Percentiles rank a stretch among this genome's conserved stretches.
Conservation (phyloP, 2,329 filamentous ascomycete genomes). For the Exophiala mesophila region DNA sequence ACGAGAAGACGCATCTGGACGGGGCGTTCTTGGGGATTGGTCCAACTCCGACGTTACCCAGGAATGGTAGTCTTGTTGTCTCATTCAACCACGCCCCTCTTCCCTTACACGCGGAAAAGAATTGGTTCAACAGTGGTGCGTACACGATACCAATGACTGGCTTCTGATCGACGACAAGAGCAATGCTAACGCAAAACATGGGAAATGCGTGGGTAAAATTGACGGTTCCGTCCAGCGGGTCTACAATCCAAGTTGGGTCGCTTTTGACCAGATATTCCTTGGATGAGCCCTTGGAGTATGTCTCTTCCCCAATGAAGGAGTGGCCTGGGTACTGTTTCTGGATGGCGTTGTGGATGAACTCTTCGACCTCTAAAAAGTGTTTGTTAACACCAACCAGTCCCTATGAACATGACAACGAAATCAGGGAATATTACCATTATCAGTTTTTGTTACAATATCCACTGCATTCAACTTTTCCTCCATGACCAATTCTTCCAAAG, state of each 20-base stretch:
- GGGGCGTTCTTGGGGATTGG: conserved; percentile 62
- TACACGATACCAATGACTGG: conserved; percentile 68
- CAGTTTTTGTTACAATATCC: conserved; percentile 72
- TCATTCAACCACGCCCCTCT: conserved; percentile 67
- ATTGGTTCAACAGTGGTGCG: conserved; percentile 64
- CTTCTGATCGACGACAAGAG: conserved; percentile 55
- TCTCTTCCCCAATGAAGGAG: conserved; percentile 74
- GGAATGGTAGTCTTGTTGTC: conserved; percentile 53
- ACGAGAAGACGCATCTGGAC: conserved; percentile 65
- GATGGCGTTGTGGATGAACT: conserved; percentile 61
- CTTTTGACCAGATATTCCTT: conserved; percentile 63
- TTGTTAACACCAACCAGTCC: no score
- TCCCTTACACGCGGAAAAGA: conserved; percentile 63
- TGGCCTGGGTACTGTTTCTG: conserved; percentile 59
- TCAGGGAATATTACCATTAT: conserved; percentile 51
- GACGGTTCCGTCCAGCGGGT: conserved; percentile 73
- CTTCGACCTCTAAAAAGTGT: conserved; percentile 57
- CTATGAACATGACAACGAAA: no score
- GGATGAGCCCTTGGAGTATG: conserved; percentile 63
- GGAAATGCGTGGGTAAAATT: conserved; percentile 78
- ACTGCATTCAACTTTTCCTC: conserved; percentile 70
- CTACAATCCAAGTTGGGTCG: conserved; percentile 68
- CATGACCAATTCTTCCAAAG: conserved; percentile 37
- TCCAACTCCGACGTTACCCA: conserved; percentile 54
- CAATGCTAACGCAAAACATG: conserved; percentile 77